Percentiles rank a stretch among this genome's conserved stretches.
Evolutionary conservation across 129 eudicot species (phyloP).

Genomic region (Oenanthe sinensis): DNA sequence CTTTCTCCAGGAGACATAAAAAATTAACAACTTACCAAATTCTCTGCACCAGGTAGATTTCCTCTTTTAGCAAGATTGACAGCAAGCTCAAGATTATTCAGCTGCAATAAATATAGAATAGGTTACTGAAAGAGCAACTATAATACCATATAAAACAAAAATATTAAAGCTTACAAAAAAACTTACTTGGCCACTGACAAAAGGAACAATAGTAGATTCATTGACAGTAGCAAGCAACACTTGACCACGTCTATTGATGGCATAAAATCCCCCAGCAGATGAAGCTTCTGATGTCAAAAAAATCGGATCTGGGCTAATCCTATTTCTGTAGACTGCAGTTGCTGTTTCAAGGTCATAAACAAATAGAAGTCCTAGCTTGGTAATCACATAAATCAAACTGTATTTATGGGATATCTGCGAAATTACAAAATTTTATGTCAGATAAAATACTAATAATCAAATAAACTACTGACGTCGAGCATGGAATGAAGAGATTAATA

Average conservation of each 20-base stretch:
- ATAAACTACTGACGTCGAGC: background rate
- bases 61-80: conserved; percentile 99
- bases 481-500: background rate
- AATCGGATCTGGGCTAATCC: conserved; percentile 98
- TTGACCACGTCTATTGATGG: conserved; percentile 91
- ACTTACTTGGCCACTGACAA: conserved; percentile 96
- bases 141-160: background rate
- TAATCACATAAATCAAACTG: conserved; percentile 84
- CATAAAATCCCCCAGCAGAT: conserved; percentile 96
- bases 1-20: background rate
- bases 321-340: conserved; percentile 91
- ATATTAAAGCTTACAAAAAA: conserved; percentile 2
- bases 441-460: background rate
- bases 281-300: conserved; percentile 92
- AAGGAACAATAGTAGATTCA: conserved; percentile 89
- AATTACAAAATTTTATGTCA: conserved; percentile 8
- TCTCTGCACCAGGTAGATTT: conserved; percentile 98
- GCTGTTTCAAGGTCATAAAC: conserved; percentile 97
- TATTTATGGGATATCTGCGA: conserved; percentile 89
- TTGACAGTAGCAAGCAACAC: conserved; percentile 97
- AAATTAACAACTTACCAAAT: conserved; percentile 50
- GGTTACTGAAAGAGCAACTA: background rate
- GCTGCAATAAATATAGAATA: conserved; percentile 33
- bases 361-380: conserved; percentile 96
- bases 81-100: conserved; percentile 98